Percentiles rank a stretch among this genome's conserved stretches.
Conservation (phyloP, 2,329 filamentous ascomycete genomes). For the Pseudopithomyces maydicus region DNA sequence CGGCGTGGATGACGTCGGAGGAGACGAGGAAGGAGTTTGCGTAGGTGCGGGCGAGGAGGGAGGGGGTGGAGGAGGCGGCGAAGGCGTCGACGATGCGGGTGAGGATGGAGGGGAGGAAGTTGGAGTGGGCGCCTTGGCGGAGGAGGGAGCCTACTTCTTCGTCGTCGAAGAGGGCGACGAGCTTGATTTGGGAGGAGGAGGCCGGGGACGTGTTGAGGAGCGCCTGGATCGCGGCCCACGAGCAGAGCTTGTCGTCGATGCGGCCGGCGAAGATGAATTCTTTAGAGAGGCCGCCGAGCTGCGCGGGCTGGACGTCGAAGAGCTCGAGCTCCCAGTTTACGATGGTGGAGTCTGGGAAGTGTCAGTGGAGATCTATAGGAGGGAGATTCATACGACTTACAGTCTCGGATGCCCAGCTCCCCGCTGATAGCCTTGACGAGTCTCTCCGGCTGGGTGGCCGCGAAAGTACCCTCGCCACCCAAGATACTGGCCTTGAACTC, state of each 20-base stretch:
- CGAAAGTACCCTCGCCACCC: constrained; percentile 73
- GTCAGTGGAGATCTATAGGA: constrained; percentile 11
- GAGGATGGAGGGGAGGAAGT: constrained; percentile 82
- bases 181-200: constrained; percentile 74
- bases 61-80: constrained; percentile 51
- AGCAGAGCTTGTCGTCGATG: constrained; percentile 97
- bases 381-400: constrained; percentile 24
- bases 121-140: constrained; percentile 86
- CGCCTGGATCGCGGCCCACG: constrained; percentile 85
- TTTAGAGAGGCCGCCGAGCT: constrained; percentile 81
- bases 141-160: constrained; percentile 94
- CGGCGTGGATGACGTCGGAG: constrained; percentile 90
- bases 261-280: constrained; percentile 95
- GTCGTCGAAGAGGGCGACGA: constrained; percentile 94
- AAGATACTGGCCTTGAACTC: constrained; percentile 52
- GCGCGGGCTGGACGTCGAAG: constrained; percentile 86
- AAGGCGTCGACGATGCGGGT: constrained; percentile 80
- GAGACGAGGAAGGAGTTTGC: constrained; percentile 92
- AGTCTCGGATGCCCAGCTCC: constrained; percentile 75
- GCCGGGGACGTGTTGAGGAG: constrained; percentile 68
- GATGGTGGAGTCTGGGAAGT: constrained; percentile 66
- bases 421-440: constrained; percentile 82
- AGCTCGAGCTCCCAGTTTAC: constrained; percentile 97
- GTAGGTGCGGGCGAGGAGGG: constrained; percentile 77
- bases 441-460: constrained; percentile 80